A percentile compares a stretch with the other conserved stretches of the same genome.
These are phyloP conservation scores for Juglanconis sp. DNA, from an alignment of 2,329 filamentous ascomycete genomes.

Conservation along the genomic window DNA sequence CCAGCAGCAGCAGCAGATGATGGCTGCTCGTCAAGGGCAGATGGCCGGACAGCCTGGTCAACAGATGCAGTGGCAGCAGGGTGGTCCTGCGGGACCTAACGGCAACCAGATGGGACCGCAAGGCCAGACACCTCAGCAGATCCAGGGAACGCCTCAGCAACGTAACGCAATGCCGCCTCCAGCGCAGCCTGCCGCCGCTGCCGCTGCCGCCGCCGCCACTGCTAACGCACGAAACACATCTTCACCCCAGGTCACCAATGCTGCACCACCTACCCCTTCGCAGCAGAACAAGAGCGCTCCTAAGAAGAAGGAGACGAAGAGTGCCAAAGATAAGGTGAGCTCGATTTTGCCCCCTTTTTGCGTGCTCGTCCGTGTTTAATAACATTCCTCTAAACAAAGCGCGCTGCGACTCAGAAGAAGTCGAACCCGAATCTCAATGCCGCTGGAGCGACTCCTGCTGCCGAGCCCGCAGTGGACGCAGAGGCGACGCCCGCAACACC, in stretches of 20 bases:
- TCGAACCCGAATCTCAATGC: slow-evolving; percentile 51
- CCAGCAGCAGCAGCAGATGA: slow-evolving; percentile 60
- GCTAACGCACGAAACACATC: slow-evolving; percentile 54
- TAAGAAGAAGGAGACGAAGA: slow-evolving; percentile 72
- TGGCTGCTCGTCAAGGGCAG: slow-evolving; percentile 41
- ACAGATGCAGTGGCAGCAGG: slow-evolving; percentile 44
- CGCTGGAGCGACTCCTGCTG: slow-evolving; percentile 53
- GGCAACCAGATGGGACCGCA: slow-evolving; percentile 41
- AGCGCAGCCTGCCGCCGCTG: slow-evolving; percentile 51
- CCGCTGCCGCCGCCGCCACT: slow-evolving; percentile 23
- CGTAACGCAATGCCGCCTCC: slow-evolving; percentile 61
- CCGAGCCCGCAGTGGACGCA: slow-evolving; percentile 53
- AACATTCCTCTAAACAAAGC: slow-evolving; percentile 23
- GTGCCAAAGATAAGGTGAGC: slow-evolving; percentile 65
- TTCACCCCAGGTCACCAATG: slow-evolving; percentile 60
- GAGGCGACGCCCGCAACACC: slow-evolving; percentile 62
- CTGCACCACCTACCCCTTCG: slow-evolving; percentile 73
- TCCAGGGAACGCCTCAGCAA: slow-evolving; percentile 71
- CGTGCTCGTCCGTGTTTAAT: slow-evolving; percentile 12
- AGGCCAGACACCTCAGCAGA: slow-evolving; percentile 46
- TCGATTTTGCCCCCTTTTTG: slow-evolving; percentile 12
- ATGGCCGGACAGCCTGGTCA: slow-evolving; percentile 34
- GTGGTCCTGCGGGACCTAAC: slow-evolving; percentile 34
- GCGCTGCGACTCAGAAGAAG: slow-evolving; percentile 60
- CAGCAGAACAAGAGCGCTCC: slow-evolving; percentile 70